Evolutionary conservation across 805 yeast genomes (phyloP).

Genomic region (Candida jianshihensis): DNA sequence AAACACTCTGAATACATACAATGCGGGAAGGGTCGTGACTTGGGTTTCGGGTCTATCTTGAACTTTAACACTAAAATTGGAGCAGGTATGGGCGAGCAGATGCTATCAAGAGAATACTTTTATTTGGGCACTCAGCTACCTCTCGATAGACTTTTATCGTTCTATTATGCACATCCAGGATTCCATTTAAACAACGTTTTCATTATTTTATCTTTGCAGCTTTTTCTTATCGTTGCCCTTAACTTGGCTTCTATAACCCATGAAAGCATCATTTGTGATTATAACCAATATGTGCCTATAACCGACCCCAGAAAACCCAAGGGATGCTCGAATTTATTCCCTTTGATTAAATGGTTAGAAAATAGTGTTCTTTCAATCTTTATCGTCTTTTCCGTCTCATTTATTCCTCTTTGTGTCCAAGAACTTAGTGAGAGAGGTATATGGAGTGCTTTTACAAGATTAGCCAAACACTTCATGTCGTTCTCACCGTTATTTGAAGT

Average conservation of each 20-base stretch:
- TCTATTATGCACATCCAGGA: conserved; percentile 83
- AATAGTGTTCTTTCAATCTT: conserved; percentile 69
- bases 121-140: conserved; percentile 74
- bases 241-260: conserved; percentile 60
- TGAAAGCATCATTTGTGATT: conserved; percentile 55
- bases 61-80: conserved; percentile 82
- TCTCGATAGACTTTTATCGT: conserved; percentile 69
- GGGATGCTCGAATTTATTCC: conserved; percentile 67
- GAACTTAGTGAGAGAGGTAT: conserved; percentile 72
- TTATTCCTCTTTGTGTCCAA: conserved; percentile 70
- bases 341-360: conserved; percentile 69
- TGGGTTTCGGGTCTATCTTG: conserved; percentile 77
- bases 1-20: conserved; percentile 79
- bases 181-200: conserved; percentile 76
- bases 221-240: conserved; percentile 50
- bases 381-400: conserved; percentile 66
- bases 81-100: conserved; percentile 88
- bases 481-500: conserved; percentile 75
- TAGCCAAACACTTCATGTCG: conserved; percentile 60
- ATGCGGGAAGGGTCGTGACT: conserved; percentile 83
- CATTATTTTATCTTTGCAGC: conserved; percentile 60
- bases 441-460: conserved; percentile 58
- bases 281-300: conserved; percentile 49
- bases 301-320: conserved; percentile 56
- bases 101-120: conserved; percentile 75